Evolutionary conservation across 2,329 filamentous ascomycete species (phyloP).

Genomic region (Alternaria rosae): DNA sequence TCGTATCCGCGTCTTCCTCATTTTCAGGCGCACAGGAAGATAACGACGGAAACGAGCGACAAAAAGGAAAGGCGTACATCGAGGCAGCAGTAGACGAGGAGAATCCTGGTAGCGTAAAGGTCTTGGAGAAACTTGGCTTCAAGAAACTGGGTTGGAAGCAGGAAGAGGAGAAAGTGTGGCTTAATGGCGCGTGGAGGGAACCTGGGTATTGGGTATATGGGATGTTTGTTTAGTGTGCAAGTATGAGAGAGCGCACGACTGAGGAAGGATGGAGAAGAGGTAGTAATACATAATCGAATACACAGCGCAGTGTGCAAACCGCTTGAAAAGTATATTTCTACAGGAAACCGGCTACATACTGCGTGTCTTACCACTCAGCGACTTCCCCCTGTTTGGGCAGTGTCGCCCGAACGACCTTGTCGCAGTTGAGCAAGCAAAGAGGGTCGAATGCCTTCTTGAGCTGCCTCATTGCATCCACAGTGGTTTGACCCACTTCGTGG

Average conservation of each 20-base stretch:
- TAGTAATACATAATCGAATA: neutral
- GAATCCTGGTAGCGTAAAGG: conserved; percentile 29
- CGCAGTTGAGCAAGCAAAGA: conserved; percentile 69
- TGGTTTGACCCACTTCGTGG: conserved; percentile 76
- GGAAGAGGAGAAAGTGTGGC: conserved; percentile 28
- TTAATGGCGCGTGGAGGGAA: conserved; percentile 35
- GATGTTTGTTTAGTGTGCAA: conserved; percentile 18
- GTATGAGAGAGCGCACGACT: neutral
- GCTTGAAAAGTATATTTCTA: neutral
- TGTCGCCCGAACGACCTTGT: conserved; percentile 69
- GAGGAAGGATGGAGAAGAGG: neutral
- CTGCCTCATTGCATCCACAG: conserved; percentile 85
- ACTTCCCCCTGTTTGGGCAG: conserved; percentile 58
- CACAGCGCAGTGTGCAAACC: neutral
- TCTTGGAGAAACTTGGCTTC: conserved; percentile 39
- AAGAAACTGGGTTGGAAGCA: conserved; percentile 31
- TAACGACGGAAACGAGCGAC: neutral
- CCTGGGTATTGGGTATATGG: conserved; percentile 33
- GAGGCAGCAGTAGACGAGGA: conserved; percentile 32
- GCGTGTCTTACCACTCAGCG: conserved; percentile 51
- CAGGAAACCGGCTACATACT: neutral
- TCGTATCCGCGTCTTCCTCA: neutral
- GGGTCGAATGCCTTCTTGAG: conserved; percentile 84
- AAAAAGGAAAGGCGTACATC: conserved; percentile 25
- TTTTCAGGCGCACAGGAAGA: neutral